Percentiles rank a stretch among this genome's conserved stretches.
phyloP scores from a whole-genome alignment of 2,329 filamentous ascomycete genomes.

The Arachnomyces sp. region DNA sequence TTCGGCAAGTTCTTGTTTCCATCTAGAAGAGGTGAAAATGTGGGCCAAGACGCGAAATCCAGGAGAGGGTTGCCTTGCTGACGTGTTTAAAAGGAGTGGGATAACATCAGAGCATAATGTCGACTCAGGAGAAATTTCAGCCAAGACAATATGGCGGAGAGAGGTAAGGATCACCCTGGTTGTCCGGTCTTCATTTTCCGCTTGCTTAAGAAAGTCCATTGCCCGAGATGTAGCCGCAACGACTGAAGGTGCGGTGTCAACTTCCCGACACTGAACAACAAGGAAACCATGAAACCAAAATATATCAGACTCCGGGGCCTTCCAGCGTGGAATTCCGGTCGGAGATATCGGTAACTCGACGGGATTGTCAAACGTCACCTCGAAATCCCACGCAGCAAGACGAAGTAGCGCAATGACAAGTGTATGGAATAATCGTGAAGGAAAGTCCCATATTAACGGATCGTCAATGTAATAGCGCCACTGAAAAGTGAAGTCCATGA shows the following conservation, averaged over 20 bases:
- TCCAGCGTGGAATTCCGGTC: constrained; percentile 9
- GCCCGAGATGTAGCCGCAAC: constrained; percentile 8
- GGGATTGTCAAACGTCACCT: constrained; percentile 9
- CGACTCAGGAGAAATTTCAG: constrained; percentile 12
- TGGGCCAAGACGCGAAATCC: constrained; percentile 17
- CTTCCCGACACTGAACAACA: constrained; percentile 6
- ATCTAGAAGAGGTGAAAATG: constrained; percentile 18
- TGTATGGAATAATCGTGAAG: constrained; percentile 13
- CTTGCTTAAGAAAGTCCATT: constrained; percentile 4
- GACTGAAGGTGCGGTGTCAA: constrained; percentile 6
- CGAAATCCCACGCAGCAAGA: constrained; percentile 18
- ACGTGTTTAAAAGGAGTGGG: constrained; percentile 13
- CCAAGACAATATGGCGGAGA: constrained; percentile 15
- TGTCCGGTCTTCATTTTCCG: background rate
- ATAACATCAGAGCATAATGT: constrained; percentile 9
- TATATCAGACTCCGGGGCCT: constrained; percentile 9
- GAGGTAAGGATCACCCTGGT: constrained; percentile 16
- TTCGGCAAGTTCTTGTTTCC: constrained; percentile 11
- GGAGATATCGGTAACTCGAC: constrained; percentile 7
- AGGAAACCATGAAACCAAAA: constrained; percentile 16
- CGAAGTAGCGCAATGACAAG: constrained; percentile 14
- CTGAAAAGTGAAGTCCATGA: constrained; percentile 17
- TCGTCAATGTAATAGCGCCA: constrained; percentile 21
- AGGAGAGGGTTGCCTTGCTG: constrained; percentile 18
- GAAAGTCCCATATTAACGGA: constrained; percentile 15